Conservation (phyloP, 2,329 filamentous ascomycete genomes). For the Pyricularia grisea region DNA sequence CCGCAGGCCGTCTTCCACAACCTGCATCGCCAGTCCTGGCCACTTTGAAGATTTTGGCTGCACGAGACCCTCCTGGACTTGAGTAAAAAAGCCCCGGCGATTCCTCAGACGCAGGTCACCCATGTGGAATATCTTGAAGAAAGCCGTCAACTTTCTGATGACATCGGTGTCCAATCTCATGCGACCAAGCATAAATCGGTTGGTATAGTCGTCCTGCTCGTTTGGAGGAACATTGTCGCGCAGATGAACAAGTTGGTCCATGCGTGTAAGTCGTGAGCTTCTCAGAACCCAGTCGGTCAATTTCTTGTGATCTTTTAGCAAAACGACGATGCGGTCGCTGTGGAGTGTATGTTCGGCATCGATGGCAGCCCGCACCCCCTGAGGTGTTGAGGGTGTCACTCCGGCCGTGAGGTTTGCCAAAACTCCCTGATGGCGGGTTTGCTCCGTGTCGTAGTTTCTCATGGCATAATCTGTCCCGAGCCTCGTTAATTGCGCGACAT, state of each 20-base stretch:
- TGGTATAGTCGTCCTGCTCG: not conserved
- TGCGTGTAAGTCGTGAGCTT: not conserved
- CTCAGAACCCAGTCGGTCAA: not conserved
- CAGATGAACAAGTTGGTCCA: not conserved
- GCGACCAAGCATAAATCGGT: not conserved
- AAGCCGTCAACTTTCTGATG: not conserved
- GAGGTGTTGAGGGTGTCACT: not conserved
- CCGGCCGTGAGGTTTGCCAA: not conserved
- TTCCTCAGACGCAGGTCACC: not conserved
- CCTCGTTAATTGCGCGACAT: not conserved
- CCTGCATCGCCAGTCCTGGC: not conserved
- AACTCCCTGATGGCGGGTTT: not conserved
- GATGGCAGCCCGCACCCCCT: not conserved
- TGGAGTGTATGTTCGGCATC: not conserved
- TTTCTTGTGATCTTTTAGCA: not conserved
- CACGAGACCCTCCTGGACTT: not conserved
- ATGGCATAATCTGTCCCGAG: not conserved
- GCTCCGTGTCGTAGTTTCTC: not conserved
- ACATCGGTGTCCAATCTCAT: not conserved
- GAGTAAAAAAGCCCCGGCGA: not conserved
- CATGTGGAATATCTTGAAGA: not conserved
- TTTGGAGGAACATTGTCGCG: not conserved
- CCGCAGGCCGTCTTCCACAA: not conserved
- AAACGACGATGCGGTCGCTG: not conserved
- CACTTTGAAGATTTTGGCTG: not conserved